These are phyloP conservation scores for Boeremia lycopersici DNA, from an alignment of 2,329 filamentous ascomycete genomes.

Conservation along the genomic window DNA sequence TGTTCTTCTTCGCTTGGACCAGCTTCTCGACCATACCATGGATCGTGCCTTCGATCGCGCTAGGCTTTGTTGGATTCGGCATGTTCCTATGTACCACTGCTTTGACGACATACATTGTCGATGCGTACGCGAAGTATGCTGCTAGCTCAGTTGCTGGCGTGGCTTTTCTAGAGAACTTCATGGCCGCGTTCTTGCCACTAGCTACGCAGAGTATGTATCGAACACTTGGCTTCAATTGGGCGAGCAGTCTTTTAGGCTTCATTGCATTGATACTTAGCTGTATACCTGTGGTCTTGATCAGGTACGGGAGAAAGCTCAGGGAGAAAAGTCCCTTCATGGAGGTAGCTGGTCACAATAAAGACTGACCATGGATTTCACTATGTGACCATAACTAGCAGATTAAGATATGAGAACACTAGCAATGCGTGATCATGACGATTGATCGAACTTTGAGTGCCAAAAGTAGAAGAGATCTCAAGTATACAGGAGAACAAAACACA, in stretches of 20 bases:
- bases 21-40: constrained; percentile 52
- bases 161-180: constrained; percentile 56
- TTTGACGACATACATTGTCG: constrained; percentile 57
- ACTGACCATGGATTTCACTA: background rate
- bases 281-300: constrained; percentile 53
- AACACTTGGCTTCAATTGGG: constrained; percentile 57
- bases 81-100: constrained; percentile 55
- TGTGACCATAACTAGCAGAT: too few relatives aligned
- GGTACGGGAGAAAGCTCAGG: constrained; percentile 51
- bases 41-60: constrained; percentile 55
- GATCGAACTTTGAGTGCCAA: background rate
- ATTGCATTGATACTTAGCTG: constrained; percentile 52
- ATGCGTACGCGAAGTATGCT: constrained; percentile 58
- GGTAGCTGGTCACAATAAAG: constrained; percentile 32
- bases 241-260: constrained; percentile 55
- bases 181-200: constrained; percentile 56
- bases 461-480: too few relatives aligned
- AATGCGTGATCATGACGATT: background rate
- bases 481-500: too few relatives aligned
- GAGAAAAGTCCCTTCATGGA: constrained; percentile 48
- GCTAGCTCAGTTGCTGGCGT: constrained; percentile 57
- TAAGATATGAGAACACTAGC: background rate
- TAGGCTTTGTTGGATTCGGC: constrained; percentile 57
- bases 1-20: constrained; percentile 61
- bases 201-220: constrained; percentile 56